A percentile compares a stretch with the other conserved stretches of the same genome.
These are phyloP conservation scores for Erodium texanum DNA, from an alignment of 441 rosid species.

Conservation along the genomic window DNA sequence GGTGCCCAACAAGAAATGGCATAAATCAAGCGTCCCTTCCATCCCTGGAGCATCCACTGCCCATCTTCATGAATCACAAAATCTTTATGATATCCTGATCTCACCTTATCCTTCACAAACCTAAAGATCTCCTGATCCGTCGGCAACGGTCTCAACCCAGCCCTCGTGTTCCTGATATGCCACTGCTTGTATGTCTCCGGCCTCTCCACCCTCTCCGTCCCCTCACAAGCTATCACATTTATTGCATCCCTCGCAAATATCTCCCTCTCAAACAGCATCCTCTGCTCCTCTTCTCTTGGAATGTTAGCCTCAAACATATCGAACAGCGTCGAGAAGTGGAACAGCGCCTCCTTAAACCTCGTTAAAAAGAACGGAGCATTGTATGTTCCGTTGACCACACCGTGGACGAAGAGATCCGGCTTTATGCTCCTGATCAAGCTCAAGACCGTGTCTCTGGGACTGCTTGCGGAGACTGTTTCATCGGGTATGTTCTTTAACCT, in stretches of 20 bases:
- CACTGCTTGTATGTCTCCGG: constrained; percentile 86
- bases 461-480: constrained; percentile 49
- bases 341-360: constrained; percentile 73
- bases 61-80: constrained; percentile 49
- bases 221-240: constrained; percentile 85
- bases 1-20: constrained; percentile 57
- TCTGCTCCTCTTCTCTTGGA: constrained; percentile 41
- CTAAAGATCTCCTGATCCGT: constrained; percentile 39
- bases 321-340: constrained; percentile 65
- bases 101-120: constrained; percentile 31
- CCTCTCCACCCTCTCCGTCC: constrained; percentile 62
- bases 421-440: constrained; percentile 48
- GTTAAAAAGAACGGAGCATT: constrained; percentile 76
- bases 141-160: constrained; percentile 45
- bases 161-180: constrained; percentile 54
- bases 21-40: constrained; percentile 53
- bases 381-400: constrained; percentile 56
- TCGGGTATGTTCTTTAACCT: constrained; percentile 62
- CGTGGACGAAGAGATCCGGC: constrained; percentile 65
- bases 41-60: constrained; percentile 69
- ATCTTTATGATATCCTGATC: constrained; percentile 36
- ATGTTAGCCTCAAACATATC: constrained; percentile 64
- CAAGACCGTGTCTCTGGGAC: constrained; percentile 68
- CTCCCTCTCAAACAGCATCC: constrained; percentile 56
- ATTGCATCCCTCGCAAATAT: constrained; percentile 45